Evolutionary conservation across 108 stramenopile species (phyloP), one percentile per base, ranked within the genome.

Genomic region (Skeletonema tropicum): DNA sequence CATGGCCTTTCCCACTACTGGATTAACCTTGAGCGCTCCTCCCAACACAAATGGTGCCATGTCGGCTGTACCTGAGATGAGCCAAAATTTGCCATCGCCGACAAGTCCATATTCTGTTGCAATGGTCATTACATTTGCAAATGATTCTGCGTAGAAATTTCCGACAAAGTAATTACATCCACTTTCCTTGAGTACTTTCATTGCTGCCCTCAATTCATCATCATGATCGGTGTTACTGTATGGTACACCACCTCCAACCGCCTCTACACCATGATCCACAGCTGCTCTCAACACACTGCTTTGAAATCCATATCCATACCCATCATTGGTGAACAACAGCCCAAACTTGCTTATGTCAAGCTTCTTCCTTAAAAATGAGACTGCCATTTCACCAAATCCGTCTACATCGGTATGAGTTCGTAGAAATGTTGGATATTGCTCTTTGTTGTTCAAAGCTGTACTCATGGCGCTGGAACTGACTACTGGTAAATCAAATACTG

Each of bases 131-230:
- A 42, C 39, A 1, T 36, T 61, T 26, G 60, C 60, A 61, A 61
- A 61, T 13, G 29, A 41, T 19, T 61, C 38, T 5, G 60, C 60
- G 32, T 61, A 29, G 39, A 61, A 61, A 15, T 29, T 42, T n/a
- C 60, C 60, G n/a, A 61, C 39, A 42, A 61, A 61, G 39, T 61
- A 61, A 61, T 61, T 61, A 42, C 29, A 61, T 2, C 60, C 60
- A 41, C 38, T 35, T n/a, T 61, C 26, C 23, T 3, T 17, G 17
- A 49, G 48, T 49, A 49, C 0, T 17, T 49, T 49, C 48, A 49
- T 49, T 6, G 48, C 48, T 19, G 48, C 48, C n/a, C 48, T n/a
- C 7, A 49, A 49, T 49, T 49, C 48, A 19, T 49, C 48, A 19
- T 49, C 48, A 5, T n/a, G n/a, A n/a, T n/a, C n/a, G n/a, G n/a